Percentiles rank a stretch among this genome's conserved stretches.
phyloP scores from a whole-genome alignment of 1,284 basidiomycete species.

The Cutaneotrichosporon curvatum region DNA sequence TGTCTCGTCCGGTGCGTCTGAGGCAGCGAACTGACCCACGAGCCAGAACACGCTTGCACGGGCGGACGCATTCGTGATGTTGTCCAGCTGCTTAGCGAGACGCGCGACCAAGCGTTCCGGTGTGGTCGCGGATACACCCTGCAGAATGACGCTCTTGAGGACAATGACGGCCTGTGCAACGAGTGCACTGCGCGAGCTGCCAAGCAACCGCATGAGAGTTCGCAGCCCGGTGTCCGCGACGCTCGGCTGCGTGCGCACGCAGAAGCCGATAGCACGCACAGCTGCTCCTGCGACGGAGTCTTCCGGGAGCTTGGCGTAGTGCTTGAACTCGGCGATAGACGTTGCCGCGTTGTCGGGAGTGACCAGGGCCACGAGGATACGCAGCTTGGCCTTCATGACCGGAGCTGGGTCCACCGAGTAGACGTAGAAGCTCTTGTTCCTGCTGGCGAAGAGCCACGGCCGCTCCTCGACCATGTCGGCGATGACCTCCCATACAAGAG shows the following conservation, averaged over 20 bases:
- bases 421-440: slow-evolving; percentile 62
- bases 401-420: slow-evolving; percentile 58
- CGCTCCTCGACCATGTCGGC: slow-evolving; percentile 56
- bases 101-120: slow-evolving; percentile 64
- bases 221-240: slow-evolving; percentile 63
- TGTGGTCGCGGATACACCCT: slow-evolving; percentile 7
- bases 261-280: slow-evolving; percentile 68
- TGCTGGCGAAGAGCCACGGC: slow-evolving; percentile 58
- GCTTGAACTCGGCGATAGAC: slow-evolving; percentile 74
- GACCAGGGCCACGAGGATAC: slow-evolving; percentile 60
- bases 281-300: slow-evolving; percentile 63
- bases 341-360: slow-evolving; percentile 60
- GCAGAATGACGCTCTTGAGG: slow-evolving; percentile 72
- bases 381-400: slow-evolving; percentile 67
- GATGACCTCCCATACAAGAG: slow-evolving; percentile 65
- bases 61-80: slow-evolving; percentile 68
- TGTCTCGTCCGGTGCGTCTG: slow-evolving; percentile 13
- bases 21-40: slow-evolving; percentile 70
- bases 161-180: slow-evolving; percentile 74
- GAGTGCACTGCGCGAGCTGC: slow-evolving; percentile 58
- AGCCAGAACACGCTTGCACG: slow-evolving; percentile 82
- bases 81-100: slow-evolving; percentile 65
- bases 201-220: slow-evolving; percentile 67
- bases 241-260: slow-evolving; percentile 61
- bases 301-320: slow-evolving; percentile 66